Percentiles rank a stretch among this genome's conserved stretches.
Conservation (phyloP, 2,329 filamentous ascomycete genomes). For the Calonectria pteridis region DNA sequence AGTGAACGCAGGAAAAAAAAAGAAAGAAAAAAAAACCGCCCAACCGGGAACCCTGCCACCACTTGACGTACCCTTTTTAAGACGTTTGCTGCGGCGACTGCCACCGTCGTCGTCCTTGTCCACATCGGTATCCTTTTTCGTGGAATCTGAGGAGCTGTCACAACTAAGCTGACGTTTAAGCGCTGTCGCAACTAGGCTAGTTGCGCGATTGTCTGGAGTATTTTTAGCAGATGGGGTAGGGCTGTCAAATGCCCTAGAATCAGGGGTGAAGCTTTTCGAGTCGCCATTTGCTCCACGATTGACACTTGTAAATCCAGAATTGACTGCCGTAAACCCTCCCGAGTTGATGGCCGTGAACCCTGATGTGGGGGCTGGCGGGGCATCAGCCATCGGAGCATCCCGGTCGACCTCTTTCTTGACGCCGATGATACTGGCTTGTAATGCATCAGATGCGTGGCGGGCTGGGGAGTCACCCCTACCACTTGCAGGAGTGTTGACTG, state of each 20-base stretch:
- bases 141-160: constrained; percentile 61
- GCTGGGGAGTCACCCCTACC: constrained; percentile 76
- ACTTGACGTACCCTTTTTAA: constrained; percentile 73
- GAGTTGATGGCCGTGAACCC: constrained; percentile 58
- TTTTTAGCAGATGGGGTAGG: constrained; percentile 74
- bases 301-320: constrained; percentile 76
- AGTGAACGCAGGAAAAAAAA: constrained; percentile 17
- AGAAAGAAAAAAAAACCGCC: constrained; percentile 18
- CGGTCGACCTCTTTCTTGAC: constrained; percentile 60
- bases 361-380: constrained; percentile 58
- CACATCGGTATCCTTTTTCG: constrained; percentile 60
- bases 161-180: constrained; percentile 83
- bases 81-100: constrained; percentile 88
- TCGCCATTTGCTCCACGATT: constrained; percentile 64
- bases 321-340: constrained; percentile 78
- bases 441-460: constrained; percentile 64
- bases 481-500: constrained; percentile 69
- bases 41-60: not conserved
- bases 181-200: constrained; percentile 66
- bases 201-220: constrained; percentile 73
- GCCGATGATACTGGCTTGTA: constrained; percentile 63
- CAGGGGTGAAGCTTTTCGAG: constrained; percentile 71
- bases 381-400: constrained; percentile 63
- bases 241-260: constrained; percentile 70
- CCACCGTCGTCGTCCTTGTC: constrained; percentile 74